Evolutionary conservation across 2,329 filamentous ascomycete species (phyloP), one percentile per base, ranked within the genome.

Genomic region (Monosporascus ibericus): DNA sequence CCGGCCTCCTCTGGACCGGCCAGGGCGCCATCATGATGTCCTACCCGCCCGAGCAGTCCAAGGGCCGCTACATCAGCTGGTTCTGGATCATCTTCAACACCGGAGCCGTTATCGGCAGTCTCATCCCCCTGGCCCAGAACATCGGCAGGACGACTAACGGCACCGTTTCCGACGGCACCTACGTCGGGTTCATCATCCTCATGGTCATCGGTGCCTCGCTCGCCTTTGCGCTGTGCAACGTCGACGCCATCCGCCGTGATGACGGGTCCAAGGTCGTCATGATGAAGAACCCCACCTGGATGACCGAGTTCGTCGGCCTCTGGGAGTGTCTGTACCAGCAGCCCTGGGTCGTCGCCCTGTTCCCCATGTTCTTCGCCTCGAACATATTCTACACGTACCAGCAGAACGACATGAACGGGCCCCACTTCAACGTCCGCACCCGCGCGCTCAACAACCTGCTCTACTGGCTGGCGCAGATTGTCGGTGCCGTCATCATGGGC

Each of bases 71-170:
- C 69, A 95, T 96, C 68, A 88, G 88, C 55, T 85, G 84, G 75
- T 96, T 96, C 73, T 96, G 92, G 92, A 85, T 91, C 68, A 95
- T 96, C 64, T 96, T 96, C 79, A 96, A 96, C 71, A 71, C 92
- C 54, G 92, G 92, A 61, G 91, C 85, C 63, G 91, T 96, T 55
- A 90, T 96, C 68, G 92, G 92, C 56, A 84, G 86, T 64, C 71
- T 86, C 62, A 88, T 90, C 55, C 86, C 86, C n/a, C 79, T 90
- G 5, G 87, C 79, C 57, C 79, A 88, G 69, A 89, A 88, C 71
- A 79, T 88, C 64, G 69, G 88, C 72, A 78, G 74, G 54, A 77
- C 42, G 4, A 25, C 68, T 15, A 71, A 40, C 37, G 64, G 65
- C 47, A 72, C 70, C 15, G 82, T 85, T 47, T 78, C 67, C 40